Evolutionary conservation across 768 basidiomycete genomes (phyloP).

Genomic region (Pseudohyphozyma bogoriensis): DNA sequence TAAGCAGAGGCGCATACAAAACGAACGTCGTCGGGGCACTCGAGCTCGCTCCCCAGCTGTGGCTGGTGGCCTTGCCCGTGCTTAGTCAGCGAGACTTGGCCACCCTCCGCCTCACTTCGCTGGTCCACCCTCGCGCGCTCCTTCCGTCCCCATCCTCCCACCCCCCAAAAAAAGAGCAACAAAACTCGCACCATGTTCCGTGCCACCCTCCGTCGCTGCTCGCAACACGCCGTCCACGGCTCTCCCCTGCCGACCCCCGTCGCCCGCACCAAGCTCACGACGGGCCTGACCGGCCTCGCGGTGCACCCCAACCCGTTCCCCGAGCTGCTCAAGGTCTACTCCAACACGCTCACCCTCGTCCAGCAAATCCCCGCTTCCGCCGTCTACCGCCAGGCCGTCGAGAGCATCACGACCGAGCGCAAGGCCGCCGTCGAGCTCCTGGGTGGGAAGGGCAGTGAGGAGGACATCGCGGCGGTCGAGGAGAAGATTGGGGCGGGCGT

Average conservation of each 20-base stretch:
- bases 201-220: slow-evolving; percentile 9
- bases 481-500: slow-evolving; percentile 68
- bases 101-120: too few species aligned
- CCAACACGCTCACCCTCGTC: slow-evolving; percentile 59
- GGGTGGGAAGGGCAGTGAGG: slow-evolving; percentile 45
- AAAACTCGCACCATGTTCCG: slow-evolving; percentile 22
- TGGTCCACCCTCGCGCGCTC: too few species aligned
- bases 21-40: too few species aligned
- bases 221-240: too few species aligned
- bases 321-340: slow-evolving; percentile 61
- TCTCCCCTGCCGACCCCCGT: slow-evolving; percentile 2
- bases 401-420: slow-evolving; percentile 72
- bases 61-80: too few species aligned
- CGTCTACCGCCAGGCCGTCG: slow-evolving; percentile 79
- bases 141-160: too few species aligned
- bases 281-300: slow-evolving; percentile 71
- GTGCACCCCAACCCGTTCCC: slow-evolving; percentile 80
- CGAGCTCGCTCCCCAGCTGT: too few species aligned
- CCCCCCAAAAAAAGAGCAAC: too few species aligned
- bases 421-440: slow-evolving; percentile 50
- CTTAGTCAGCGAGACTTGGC: too few species aligned
- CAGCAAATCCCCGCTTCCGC: slow-evolving; percentile 63
- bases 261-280: slow-evolving; percentile 52
- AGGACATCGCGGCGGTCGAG: slow-evolving; percentile 59
- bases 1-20: too few species aligned